A percentile compares a stretch with the other conserved stretches of the same genome.
These are phyloP conservation scores for Styphnolobium japonicum DNA, from an alignment of 306 rosid genomes.

Conservation along the genomic window DNA sequence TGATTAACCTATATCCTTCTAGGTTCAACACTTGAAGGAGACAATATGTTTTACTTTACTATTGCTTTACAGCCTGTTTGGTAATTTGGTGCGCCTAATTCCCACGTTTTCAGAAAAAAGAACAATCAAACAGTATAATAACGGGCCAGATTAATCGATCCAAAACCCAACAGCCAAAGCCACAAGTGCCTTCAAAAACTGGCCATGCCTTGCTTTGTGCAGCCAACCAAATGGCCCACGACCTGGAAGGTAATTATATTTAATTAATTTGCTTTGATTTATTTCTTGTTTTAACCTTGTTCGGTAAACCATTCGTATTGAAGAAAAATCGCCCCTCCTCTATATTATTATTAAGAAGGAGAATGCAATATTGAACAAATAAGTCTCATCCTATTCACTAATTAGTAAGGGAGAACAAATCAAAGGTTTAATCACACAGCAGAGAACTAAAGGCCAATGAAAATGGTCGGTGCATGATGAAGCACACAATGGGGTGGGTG, in stretches of 20 bases:
- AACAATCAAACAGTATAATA: not conserved
- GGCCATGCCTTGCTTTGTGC: not conserved
- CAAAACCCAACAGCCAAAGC: not conserved
- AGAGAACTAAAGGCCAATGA: not conserved
- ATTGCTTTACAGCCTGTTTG: no score
- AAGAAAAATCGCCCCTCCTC: no score
- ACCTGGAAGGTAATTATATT: no score
- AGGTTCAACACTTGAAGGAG: not conserved
- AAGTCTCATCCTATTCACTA: not conserved
- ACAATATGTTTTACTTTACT: no score
- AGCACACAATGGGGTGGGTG: not conserved
- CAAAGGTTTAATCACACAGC: not conserved
- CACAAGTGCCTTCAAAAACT: not conserved
- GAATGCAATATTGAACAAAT: not conserved
- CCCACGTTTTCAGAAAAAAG: not conserved
- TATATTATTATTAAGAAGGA: not conserved
- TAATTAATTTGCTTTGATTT: no score
- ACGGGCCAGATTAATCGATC: not conserved
- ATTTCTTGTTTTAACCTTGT: no score
- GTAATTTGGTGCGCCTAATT: not conserved
- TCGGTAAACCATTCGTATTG: no score
- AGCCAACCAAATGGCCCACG: not conserved
- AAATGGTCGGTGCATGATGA: not conserved
- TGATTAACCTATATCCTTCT: not conserved
- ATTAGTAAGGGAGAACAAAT: no score